A percentile compares a stretch with the other conserved stretches of the same genome.
These are phyloP conservation scores for Clathrospora elynae DNA, from an alignment of 2,329 filamentous ascomycete genomes.

Conservation along the genomic window DNA sequence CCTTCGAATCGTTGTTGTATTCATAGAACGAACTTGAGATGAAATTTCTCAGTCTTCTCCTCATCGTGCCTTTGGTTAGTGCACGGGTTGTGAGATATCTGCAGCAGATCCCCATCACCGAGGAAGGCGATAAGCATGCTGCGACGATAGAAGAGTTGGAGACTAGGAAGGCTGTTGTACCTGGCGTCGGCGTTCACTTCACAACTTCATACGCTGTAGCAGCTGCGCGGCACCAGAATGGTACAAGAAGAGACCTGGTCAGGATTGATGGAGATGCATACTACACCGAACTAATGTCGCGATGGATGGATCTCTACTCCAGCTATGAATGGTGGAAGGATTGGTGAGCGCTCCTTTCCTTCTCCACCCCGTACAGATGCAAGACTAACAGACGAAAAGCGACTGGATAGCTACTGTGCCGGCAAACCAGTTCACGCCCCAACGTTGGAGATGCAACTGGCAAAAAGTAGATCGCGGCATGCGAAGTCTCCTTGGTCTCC, in stretches of 20 bases:
- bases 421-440: not conserved
- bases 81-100: conserved; percentile 10
- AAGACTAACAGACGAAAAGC: not conserved
- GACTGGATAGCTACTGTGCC: not conserved
- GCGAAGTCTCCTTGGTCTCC: conserved; percentile 15
- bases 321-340: conserved; percentile 10
- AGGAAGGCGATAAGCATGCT: not conserved
- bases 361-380: too few species aligned
- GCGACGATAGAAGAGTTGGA: not conserved
- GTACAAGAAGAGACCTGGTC: conserved; percentile 28
- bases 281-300: conserved; percentile 31
- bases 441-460: conserved; percentile 7
- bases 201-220: conserved; percentile 34
- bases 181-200: conserved; percentile 36
- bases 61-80: conserved; percentile 16
- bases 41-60: conserved; percentile 9
- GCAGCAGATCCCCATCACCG: conserved; percentile 12
- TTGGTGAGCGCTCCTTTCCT: conserved; percentile 12
- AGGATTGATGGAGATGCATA: conserved; percentile 28
- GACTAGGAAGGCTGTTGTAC: conserved; percentile 4
- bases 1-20: conserved; percentile 3
- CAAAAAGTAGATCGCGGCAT: conserved; percentile 10
- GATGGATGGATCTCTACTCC: conserved; percentile 22
- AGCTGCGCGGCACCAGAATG: conserved; percentile 31
- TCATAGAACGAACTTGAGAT: conserved; percentile 9